Conservation (phyloP, 2,329 filamentous ascomycete species). For the Teratosphaeria viscida region DNA sequence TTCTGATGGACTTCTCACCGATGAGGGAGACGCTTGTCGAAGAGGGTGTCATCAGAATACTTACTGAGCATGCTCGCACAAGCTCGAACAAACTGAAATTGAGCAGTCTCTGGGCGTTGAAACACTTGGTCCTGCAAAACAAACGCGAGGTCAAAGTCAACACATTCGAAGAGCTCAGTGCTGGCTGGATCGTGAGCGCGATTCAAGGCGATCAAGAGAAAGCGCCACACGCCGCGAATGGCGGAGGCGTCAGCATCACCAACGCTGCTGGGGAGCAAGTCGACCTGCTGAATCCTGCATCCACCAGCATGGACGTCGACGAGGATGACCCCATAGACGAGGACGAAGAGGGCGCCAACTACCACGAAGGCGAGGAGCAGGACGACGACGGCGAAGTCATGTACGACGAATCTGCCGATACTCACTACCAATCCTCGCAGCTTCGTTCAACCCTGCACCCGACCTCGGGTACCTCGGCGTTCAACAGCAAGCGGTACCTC, state of each 20-base stretch:
- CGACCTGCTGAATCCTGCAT: slow-evolving; percentile 44
- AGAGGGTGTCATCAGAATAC: slow-evolving; percentile 60
- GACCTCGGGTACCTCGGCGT: not conserved
- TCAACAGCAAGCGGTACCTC: slow-evolving; percentile 21
- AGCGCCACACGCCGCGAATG: slow-evolving; percentile 28
- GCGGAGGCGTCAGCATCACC: slow-evolving; percentile 41
- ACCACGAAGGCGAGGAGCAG: slow-evolving; percentile 18
- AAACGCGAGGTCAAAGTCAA: slow-evolving; percentile 62
- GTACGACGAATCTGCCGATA: slow-evolving; percentile 29
- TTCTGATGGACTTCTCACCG: slow-evolving; percentile 80
- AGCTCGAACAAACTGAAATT: slow-evolving; percentile 67
- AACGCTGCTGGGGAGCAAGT: slow-evolving; percentile 53
- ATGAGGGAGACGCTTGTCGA: slow-evolving; percentile 74
- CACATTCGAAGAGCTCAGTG: slow-evolving; percentile 65
- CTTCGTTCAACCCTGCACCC: slow-evolving; percentile 24
- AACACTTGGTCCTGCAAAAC: slow-evolving; percentile 71
- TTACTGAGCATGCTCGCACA: slow-evolving; percentile 79
- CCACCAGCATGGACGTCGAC: slow-evolving; percentile 24
- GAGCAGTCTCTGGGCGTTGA: slow-evolving; percentile 86
- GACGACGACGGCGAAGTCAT: slow-evolving; percentile 38
- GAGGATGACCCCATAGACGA: slow-evolving; percentile 16
- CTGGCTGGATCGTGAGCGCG: slow-evolving; percentile 70
- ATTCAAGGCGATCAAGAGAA: slow-evolving; percentile 49
- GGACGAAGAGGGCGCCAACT: slow-evolving; percentile 13
- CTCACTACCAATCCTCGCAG: slow-evolving; percentile 26